Base-by-base conservation (phyloP, 345 rosid species). In the Cardamine chenopodiifolia region DNA sequence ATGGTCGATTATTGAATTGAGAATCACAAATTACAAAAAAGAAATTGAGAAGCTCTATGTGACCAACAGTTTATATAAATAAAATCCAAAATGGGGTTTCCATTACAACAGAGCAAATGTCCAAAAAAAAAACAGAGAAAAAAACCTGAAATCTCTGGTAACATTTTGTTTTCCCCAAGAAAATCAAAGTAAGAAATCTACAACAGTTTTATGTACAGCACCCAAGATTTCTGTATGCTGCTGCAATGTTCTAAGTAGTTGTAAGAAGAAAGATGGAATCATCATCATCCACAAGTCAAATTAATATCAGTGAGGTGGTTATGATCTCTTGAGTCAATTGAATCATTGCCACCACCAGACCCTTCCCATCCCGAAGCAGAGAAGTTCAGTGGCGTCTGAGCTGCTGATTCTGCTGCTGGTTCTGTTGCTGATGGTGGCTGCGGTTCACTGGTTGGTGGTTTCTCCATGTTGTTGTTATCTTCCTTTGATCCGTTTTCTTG, bases 221-320 rank as follows among this genome's bases (percentile, higher is more conserved):
- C 72, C 84, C 31, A 52, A 8, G 40, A 84, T 64, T 73, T 81
- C 81, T 88, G 73, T 86, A 90, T 87, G 88, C 70, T 75, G 80
- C 77, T 73, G 73, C 74, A 78, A 80, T 78, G 81, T 31, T 66
- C 59, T 82, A 62, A 28, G 61, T 62, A 52, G 23, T 26, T 17
- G 37, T 62, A 64, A 73, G 14, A 26, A 37, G 17, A 52, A 44
- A 54, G 35, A 31, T 45, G 18, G 32, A 64, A 64, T 88, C 91
- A 91, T 83, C 97, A 62, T 89, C 91, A 91, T 83, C 98, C 96
- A 19, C 85, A 80, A 8, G 79, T 84, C 89, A 94, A 84, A 82
- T 94, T 94, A 79, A 94, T 88, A 78, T 83, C 92, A 13, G 80
- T 81, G 45, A 68, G 20, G 20, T 75, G 62, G 54, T 68, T 48